Conservation (phyloP, 169 alveolate species). For the Plasmodium vivax region DNA sequence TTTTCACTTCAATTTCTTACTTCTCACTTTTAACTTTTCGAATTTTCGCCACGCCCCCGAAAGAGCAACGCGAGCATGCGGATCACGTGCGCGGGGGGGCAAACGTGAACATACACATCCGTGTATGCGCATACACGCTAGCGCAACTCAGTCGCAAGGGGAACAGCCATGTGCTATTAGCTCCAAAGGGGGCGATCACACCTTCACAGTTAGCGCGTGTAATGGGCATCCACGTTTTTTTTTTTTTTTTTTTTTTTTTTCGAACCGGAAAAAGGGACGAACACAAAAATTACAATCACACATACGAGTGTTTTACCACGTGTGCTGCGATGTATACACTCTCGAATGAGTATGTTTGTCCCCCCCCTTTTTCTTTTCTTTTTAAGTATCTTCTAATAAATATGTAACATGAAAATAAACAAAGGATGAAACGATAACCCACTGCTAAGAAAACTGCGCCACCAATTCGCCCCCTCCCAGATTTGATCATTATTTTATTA, state of each 20-base stretch:
- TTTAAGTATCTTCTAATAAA: background rate
- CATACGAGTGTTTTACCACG: background rate
- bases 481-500: background rate
- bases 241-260: background rate
- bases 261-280: background rate
- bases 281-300: background rate
- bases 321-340: background rate
- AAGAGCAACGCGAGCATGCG: background rate
- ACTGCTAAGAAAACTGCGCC: background rate
- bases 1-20: too few relatives aligned
- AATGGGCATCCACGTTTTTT: background rate
- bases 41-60: background rate
- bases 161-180: background rate
- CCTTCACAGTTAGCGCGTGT: background rate
- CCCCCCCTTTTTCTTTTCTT: background rate
- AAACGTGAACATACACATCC: background rate
- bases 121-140: background rate
- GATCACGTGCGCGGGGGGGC: background rate
- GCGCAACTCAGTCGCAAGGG: background rate
- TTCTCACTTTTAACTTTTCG: background rate
- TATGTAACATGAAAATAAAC: background rate
- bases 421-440: background rate
- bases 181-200: background rate
- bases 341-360: background rate
- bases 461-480: background rate